A percentile compares a stretch with the other conserved stretches of the same genome.
Evolutionary conservation across 257 asterid genomes (phyloP).

Genomic region (Primulina huaijiensis): DNA sequence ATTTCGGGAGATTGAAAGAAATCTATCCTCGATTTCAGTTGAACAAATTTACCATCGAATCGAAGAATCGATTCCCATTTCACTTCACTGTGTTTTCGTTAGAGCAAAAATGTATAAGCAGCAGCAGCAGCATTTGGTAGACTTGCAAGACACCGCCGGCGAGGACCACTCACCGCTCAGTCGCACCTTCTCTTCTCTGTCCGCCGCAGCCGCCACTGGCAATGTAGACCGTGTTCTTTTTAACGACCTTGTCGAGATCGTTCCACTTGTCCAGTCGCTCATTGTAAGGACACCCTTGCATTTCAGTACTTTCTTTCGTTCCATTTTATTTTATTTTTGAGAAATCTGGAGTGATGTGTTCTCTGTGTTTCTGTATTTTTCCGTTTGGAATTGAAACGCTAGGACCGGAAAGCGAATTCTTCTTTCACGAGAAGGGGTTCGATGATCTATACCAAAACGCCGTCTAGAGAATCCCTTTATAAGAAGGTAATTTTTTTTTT

Average conservation of each 20-base stretch:
- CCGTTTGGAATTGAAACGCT: conserved; percentile 16
- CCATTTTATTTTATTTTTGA: not conserved
- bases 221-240: conserved; percentile 68
- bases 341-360: not conserved
- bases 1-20: not conserved
- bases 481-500: conserved; percentile 48
- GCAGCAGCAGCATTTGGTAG: conserved; percentile 53
- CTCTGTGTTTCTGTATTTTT: not conserved
- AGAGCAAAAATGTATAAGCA: conserved; percentile 39
- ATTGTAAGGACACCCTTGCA: conserved; percentile 46
- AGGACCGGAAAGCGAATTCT: conserved; percentile 73
- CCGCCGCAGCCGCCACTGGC: conserved; percentile 59
- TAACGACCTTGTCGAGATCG: conserved; percentile 70
- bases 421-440: conserved; percentile 83
- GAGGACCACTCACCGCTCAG: conserved; percentile 41
- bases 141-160: conserved; percentile 57
- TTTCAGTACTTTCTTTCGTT: conserved; percentile 15
- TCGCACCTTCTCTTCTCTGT: conserved; percentile 58
- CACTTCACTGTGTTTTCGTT: not conserved
- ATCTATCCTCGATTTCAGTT: not conserved
- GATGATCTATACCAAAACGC: conserved; percentile 86
- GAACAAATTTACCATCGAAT: not conserved
- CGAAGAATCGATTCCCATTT: not conserved
- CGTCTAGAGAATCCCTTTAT: conserved; percentile 68
- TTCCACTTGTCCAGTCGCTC: conserved; percentile 90